Evolutionary conservation across 1,284 basidiomycete species (phyloP).

Genomic region (Porodaedalea pini): DNA sequence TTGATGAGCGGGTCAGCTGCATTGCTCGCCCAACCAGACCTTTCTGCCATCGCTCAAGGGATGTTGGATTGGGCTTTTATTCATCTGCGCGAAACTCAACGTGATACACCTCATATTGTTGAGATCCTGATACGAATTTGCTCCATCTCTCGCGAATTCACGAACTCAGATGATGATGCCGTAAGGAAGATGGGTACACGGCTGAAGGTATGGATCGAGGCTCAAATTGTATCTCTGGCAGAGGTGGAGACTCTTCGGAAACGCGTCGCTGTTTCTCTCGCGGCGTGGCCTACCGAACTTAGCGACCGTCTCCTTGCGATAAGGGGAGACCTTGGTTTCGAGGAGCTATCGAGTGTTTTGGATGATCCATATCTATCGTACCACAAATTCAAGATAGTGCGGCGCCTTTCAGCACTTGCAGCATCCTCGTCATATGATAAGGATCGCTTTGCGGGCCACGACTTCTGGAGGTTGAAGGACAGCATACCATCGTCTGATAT

Average conservation of each 20-base stretch:
- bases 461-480: conserved; percentile 82
- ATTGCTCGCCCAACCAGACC: conserved; percentile 65
- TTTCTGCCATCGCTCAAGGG: conserved; percentile 66
- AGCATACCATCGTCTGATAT: conserved; percentile 56
- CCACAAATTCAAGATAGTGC: conserved; percentile 74
- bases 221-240: conserved; percentile 43
- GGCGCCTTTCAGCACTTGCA: conserved; percentile 51
- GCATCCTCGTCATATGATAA: conserved; percentile 35
- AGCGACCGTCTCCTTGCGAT: conserved; percentile 42
- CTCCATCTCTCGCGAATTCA: conserved; percentile 53
- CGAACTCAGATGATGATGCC: conserved; percentile 30
- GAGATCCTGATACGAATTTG: conserved; percentile 65
- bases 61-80: conserved; percentile 76
- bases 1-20: conserved; percentile 67
- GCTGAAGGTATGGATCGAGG: conserved; percentile 63
- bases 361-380: conserved; percentile 52
- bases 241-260: conserved; percentile 36
- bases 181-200: conserved; percentile 39
- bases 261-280: conserved; percentile 54
- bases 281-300: conserved; percentile 68
- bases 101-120: conserved; percentile 51
- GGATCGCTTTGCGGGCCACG: conserved; percentile 48
- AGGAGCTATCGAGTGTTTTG: conserved; percentile 51
- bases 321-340: conserved; percentile 42
- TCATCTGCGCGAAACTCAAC: conserved; percentile 38